Evolutionary conservation across 2,329 filamentous ascomycete species (phyloP).

Genomic region (Monosporascus sp.): DNA sequence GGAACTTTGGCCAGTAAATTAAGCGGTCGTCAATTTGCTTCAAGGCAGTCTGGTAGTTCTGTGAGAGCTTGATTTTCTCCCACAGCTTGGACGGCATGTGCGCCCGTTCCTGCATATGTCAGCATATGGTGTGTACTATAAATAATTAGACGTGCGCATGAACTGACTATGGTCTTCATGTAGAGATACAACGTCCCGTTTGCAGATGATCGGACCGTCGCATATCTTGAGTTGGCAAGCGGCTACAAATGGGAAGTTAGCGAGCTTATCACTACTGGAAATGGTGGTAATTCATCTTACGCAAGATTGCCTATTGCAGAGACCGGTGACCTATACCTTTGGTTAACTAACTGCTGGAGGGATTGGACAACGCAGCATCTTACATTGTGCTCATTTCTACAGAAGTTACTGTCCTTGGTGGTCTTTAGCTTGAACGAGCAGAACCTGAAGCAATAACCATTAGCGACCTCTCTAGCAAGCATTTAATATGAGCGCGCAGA

Average conservation of each 20-base stretch:
- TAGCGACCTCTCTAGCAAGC: not conserved
- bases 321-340: slow-evolving; percentile 39
- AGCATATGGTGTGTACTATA: not conserved
- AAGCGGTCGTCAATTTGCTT: slow-evolving; percentile 80
- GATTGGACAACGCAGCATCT: slow-evolving; percentile 53
- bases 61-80: slow-evolving; percentile 85
- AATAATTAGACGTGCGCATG: too few species aligned
- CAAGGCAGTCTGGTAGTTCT: slow-evolving; percentile 86
- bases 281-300: not conserved
- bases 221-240: slow-evolving; percentile 93
- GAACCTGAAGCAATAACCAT: slow-evolving; percentile 35
- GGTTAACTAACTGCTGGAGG: not conserved
- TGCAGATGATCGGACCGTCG: slow-evolving; percentile 77
- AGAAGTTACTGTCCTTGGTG: slow-evolving; percentile 86
- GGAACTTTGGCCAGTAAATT: slow-evolving; percentile 92
- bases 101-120: slow-evolving; percentile 44
- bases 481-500: not conserved
- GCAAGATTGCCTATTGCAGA: slow-evolving; percentile 28
- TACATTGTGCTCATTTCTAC: slow-evolving; percentile 42
- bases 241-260: slow-evolving; percentile 44
- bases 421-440: slow-evolving; percentile 95
- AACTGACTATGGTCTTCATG: slow-evolving; percentile 75
- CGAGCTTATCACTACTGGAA: not conserved
- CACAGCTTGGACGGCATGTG: slow-evolving; percentile 89
- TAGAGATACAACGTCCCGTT: slow-evolving; percentile 87